phyloP scores from a whole-genome alignment of 108 stramenopile species.

The Pseudonitzschia pungens region DNA sequence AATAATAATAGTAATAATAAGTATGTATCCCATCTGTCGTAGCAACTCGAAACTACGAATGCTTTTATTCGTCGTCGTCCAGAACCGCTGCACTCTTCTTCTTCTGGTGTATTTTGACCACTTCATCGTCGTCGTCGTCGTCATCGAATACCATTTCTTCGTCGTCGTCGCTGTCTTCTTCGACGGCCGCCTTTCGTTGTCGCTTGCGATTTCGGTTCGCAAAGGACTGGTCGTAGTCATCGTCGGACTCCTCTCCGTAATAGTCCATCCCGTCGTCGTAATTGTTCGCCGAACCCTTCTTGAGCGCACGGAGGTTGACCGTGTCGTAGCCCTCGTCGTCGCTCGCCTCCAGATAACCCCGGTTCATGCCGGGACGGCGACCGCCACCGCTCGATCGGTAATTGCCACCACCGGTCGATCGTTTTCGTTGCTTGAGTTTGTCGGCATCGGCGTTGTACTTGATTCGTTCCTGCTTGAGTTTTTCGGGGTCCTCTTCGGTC shows the following conservation, averaged over 20 bases:
- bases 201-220: conserved; percentile 39
- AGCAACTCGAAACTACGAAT: neutral
- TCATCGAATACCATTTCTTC: conserved; percentile 54
- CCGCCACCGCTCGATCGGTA: conserved; percentile 19
- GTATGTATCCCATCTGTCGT: no score
- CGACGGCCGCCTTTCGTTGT: conserved; percentile 29
- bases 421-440: conserved; percentile 50
- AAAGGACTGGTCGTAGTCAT: conserved; percentile 64
- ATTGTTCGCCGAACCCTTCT: conserved; percentile 49
- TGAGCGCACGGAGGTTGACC: conserved; percentile 58
- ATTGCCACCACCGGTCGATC: conserved; percentile 12
- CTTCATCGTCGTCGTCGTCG: conserved; percentile 49
- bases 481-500: conserved; percentile 86
- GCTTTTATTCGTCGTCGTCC: conserved; percentile 46
- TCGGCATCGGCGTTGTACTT: conserved; percentile 68
- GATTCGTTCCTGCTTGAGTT: conserved; percentile 67
- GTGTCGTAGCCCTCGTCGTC: conserved; percentile 75
- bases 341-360: conserved; percentile 69
- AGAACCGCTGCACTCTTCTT: conserved; percentile 24
- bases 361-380: conserved; percentile 62
- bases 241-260: conserved; percentile 63
- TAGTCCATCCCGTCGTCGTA: conserved; percentile 68
- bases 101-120: conserved; percentile 43
- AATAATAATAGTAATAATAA: no score
- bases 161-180: conserved; percentile 37